Percentiles rank a stretch among this genome's conserved stretches.
phyloP scores from a whole-genome alignment of 148 eudicot genomes.

The Silene latifolia region DNA sequence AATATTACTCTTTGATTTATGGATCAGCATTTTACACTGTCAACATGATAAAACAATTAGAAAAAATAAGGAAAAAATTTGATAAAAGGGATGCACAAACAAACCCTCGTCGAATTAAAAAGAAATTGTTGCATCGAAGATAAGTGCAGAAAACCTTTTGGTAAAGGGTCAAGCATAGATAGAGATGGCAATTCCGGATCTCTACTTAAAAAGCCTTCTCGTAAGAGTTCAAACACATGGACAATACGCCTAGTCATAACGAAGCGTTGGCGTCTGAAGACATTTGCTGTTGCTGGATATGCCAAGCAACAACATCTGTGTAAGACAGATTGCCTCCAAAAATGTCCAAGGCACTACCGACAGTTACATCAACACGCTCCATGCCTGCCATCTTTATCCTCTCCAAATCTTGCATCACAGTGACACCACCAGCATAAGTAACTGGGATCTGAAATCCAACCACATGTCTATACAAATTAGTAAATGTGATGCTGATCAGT shows the following conservation, averaged over 20 bases:
- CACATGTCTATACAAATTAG: not conserved
- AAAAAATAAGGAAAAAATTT: no score
- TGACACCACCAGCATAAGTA: constrained; percentile 98
- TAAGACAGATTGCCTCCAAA: constrained; percentile 81
- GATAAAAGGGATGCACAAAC: no score
- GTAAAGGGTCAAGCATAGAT: not conserved
- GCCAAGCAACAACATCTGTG: constrained; percentile 86
- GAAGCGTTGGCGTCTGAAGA: constrained; percentile 22
- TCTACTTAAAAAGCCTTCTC: not conserved
- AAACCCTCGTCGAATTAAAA: no score
- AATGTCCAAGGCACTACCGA: constrained; percentile 93
- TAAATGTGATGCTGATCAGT: not conserved
- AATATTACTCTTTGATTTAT: no score
- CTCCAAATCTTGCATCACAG: constrained; percentile 73
- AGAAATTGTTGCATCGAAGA: no score
- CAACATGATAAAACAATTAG: no score
- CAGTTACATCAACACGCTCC: constrained; percentile 85
- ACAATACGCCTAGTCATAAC: not conserved
- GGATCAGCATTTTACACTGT: no score
- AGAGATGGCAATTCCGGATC: not conserved
- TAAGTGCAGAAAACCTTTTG: not conserved
- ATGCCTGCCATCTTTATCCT: constrained; percentile 74
- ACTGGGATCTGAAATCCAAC: constrained; percentile 66
- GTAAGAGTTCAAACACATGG: not conserved
- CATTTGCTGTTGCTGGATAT: constrained; percentile 58